phyloP scores from a whole-genome alignment of 129 eudicot genomes.

The Flaveria linearis region DNA sequence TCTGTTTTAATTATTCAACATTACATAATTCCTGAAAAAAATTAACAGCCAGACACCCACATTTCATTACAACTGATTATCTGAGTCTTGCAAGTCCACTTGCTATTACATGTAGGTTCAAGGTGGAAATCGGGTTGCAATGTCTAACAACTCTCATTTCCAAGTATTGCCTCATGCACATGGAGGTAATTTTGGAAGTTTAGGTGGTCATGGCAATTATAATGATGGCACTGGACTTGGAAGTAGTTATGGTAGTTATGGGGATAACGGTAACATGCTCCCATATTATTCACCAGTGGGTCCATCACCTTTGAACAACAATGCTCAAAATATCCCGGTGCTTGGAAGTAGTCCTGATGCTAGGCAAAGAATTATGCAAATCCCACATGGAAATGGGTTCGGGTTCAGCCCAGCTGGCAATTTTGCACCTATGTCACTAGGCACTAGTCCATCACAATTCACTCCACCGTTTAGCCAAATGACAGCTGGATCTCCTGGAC shows the following conservation, averaged over 20 bases:
- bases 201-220: conserved; percentile 94
- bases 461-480: conserved; percentile 85
- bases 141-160: conserved; percentile 66
- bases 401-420: conserved; percentile 80
- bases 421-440: conserved; percentile 89
- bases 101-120: conserved; percentile 51
- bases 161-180: conserved; percentile 65
- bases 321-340: conserved; percentile 52
- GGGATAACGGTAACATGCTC: conserved; percentile 63
- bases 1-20: background rate
- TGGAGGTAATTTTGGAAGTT: conserved; percentile 85
- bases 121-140: conserved; percentile 57
- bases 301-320: conserved; percentile 80
- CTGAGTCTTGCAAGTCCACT: conserved; percentile 4
- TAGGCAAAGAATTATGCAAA: conserved; percentile 59
- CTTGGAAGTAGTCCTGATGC: conserved; percentile 87
- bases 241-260: conserved; percentile 93
- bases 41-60: conserved; percentile 11
- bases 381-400: conserved; percentile 64
- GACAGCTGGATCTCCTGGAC: conserved; percentile 82
- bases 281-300: conserved; percentile 85
- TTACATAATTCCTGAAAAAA: conserved; percentile 9
- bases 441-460: conserved; percentile 93
- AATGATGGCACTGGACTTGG: conserved; percentile 64
- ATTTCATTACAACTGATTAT: background rate